Evolutionary conservation across 2,329 filamentous ascomycete species (phyloP), one percentile per base, ranked within the genome.

Genomic region (Trichoderma sp.): DNA sequence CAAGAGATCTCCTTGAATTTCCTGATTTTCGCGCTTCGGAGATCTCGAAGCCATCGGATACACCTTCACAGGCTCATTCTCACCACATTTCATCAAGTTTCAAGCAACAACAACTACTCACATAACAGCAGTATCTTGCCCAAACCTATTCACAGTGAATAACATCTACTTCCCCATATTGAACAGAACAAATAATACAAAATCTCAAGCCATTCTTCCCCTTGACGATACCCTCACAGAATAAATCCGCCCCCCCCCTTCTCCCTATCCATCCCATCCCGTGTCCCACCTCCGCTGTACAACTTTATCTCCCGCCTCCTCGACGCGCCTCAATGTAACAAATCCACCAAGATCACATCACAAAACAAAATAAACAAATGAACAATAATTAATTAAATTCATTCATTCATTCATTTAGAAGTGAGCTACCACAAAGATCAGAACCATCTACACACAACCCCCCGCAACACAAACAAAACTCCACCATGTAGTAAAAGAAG

Each of bases 251-350:
- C 9, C n/a, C 60, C 33, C 31, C 9, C 50, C 24, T 31, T 71
- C 33, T 45, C 41, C 14, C 41, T n/a, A 18, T 18, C 38, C 38
- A 45, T 45, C 29, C 18, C 31, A 50, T 71, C 53, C 65, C 65
- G 33, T 64, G 73, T 75, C 53, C 56, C 38, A 75, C 73, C 53
- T 75, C 66, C 73, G 64, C 59, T 41, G 73, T 75, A 66, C 59
- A 64, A 75, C 73, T 64, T 64, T 3, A 53, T 45, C 12, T 35
- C 18, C 68, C 35, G 31, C 67, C 63, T 65, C 63, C 63, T 66
- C 63, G 63, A 64, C 59, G 35, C 29, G 16, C 29, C 29, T 62
- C 29, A 29, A 62, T 50, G 29, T 31, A 75, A 71, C 50, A 63
- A 71, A 38, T n/a, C 29, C 50, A 71, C 38, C 53, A 29, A 27